These are phyloP conservation scores for Russula olivacea DNA, from an alignment of 768 basidiomycete genomes.

Conservation along the genomic window DNA sequence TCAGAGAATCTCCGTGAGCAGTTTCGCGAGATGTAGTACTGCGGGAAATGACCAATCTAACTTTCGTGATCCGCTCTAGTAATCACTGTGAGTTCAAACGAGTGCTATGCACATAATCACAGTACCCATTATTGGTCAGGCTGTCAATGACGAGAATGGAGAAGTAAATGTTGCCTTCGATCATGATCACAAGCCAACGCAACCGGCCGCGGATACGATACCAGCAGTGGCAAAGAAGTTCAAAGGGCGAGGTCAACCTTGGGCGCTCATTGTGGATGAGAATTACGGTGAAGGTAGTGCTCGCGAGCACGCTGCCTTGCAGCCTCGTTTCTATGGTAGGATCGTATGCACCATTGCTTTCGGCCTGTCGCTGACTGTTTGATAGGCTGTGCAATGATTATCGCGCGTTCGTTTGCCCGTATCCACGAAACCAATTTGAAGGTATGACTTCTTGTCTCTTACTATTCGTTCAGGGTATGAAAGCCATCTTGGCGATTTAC, in stretches of 20 bases:
- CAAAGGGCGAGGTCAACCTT: conserved; percentile 77
- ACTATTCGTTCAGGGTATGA: background rate
- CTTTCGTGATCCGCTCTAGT: conserved; percentile 40
- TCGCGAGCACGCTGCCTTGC: conserved; percentile 94
- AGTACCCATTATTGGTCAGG: conserved; percentile 39
- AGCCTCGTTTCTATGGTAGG: conserved; percentile 87
- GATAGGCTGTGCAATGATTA: conserved; percentile 75
- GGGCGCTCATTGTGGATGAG: conserved; percentile 92
- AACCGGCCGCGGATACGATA: conserved; percentile 66
- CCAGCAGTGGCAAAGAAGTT: conserved; percentile 87
- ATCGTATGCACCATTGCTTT: conserved; percentile 13
- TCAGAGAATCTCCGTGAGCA: conserved; percentile 87
- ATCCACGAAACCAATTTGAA: conserved; percentile 98
- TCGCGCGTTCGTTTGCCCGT: conserved; percentile 92
- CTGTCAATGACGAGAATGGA: conserved; percentile 91
- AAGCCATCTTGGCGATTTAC: conserved; percentile 15
- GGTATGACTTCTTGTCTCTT: conserved; percentile 37
- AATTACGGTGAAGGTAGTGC: conserved; percentile 98
- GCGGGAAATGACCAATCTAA: background rate
- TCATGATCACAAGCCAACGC: conserved; percentile 43
- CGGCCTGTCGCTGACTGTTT: background rate
- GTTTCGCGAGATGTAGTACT: background rate
- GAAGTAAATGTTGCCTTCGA: conserved; percentile 91
- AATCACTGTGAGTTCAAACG: conserved; percentile 56
- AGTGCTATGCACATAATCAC: background rate